Evolutionary conservation across 305 asterid species (phyloP).

Genomic region (Ruellia speciosa): DNA sequence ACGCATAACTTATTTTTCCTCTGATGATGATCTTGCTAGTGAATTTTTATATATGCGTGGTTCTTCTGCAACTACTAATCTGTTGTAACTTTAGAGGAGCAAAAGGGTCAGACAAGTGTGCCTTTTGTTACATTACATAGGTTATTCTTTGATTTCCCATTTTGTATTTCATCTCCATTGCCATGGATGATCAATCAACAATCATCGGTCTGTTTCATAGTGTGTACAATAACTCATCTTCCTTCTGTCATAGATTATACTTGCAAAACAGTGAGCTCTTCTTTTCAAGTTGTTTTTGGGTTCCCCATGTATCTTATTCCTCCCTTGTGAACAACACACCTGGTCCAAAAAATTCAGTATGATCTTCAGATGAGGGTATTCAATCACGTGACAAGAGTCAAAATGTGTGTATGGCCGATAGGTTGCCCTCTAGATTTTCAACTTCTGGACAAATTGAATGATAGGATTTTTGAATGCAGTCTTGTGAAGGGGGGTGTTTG

Average conservation of each 20-base stretch:
- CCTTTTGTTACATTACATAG: slow-evolving; percentile 11
- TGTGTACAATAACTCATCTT: slow-evolving; percentile 20
- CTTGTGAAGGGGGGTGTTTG: not conserved
- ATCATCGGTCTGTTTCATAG: slow-evolving; percentile 5
- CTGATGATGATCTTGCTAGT: slow-evolving; percentile 10
- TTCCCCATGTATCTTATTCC: not conserved
- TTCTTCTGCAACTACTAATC: slow-evolving; percentile 10
- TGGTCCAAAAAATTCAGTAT: not conserved
- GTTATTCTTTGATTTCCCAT: slow-evolving; percentile 29
- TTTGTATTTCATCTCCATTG: slow-evolving; percentile 18
- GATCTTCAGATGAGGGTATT: no score
- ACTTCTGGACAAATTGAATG: not conserved
- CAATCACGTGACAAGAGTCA: not conserved
- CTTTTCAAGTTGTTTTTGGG: not conserved
- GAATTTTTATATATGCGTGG: slow-evolving; percentile 19
- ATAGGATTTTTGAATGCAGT: not conserved
- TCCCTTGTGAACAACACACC: not conserved
- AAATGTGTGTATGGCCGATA: not conserved
- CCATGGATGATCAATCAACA: not conserved
- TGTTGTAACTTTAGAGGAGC: slow-evolving; percentile 11
- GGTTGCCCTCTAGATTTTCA: not conserved
- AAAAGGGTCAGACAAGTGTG: slow-evolving; percentile 10
- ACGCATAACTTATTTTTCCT: no score
- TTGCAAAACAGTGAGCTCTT: no score
- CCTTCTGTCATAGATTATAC: no score